phyloP scores from a whole-genome alignment of 768 basidiomycete species.

The Pulveroboletus frians region DNA sequence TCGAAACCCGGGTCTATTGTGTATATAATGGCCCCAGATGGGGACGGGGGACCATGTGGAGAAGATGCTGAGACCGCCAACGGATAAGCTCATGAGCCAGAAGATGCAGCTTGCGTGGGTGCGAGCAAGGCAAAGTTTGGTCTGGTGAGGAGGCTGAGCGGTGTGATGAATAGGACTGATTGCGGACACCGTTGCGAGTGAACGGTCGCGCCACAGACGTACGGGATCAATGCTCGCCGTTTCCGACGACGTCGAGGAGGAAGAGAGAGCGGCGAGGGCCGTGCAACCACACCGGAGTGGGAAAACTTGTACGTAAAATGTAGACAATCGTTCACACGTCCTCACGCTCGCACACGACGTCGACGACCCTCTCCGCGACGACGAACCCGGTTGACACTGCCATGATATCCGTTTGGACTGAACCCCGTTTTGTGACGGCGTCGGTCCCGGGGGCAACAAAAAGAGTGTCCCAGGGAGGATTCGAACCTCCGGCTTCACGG shows the following conservation, averaged over 20 bases:
- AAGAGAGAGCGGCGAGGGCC: slow-evolving; percentile 1
- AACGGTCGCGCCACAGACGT: slow-evolving; percentile 12
- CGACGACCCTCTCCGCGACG: not conserved
- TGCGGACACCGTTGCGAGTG: slow-evolving; percentile 41
- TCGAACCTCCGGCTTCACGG: slow-evolving; percentile 41
- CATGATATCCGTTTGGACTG: not conserved
- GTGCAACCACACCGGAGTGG: slow-evolving; percentile 24
- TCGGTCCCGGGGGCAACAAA: slow-evolving; percentile 10
- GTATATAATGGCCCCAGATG: slow-evolving; percentile 45
- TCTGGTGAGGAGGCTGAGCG: slow-evolving; percentile 29
- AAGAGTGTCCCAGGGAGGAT: slow-evolving; percentile 30
- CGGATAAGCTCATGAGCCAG: slow-evolving; percentile 60
- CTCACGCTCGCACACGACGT: not conserved
- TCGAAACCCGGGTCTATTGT: slow-evolving; percentile 59
- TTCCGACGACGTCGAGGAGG: slow-evolving; percentile 14
- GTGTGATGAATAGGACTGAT: slow-evolving; percentile 25
- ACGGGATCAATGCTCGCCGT: slow-evolving; percentile 11
- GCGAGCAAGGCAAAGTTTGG: slow-evolving; percentile 26
- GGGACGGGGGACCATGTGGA: slow-evolving; percentile 52
- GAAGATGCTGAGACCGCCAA: slow-evolving; percentile 57
- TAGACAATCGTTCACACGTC: slow-evolving; percentile 10
- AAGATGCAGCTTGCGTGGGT: slow-evolving; percentile 45
- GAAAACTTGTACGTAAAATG: slow-evolving; percentile 22
- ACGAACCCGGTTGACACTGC: not conserved
- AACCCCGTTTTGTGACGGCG: not conserved